phyloP scores from a whole-genome alignment of 2,329 filamentous ascomycete species.

The Hymenoscyphus fraxineus region DNA sequence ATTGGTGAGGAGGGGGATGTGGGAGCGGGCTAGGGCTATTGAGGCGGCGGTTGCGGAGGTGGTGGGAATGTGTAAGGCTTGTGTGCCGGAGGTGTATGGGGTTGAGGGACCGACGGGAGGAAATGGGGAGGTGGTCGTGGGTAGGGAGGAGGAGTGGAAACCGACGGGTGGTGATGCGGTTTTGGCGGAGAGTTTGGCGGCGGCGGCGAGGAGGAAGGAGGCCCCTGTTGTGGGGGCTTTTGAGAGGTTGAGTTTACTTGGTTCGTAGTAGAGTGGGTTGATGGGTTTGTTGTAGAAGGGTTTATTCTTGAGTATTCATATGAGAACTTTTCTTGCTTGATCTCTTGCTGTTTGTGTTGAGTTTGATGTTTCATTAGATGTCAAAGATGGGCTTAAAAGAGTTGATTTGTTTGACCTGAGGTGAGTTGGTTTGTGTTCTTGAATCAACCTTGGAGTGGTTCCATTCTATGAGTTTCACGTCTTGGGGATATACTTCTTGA shows the following conservation, averaged over 20 bases:
- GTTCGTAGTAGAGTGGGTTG: constrained; percentile 8
- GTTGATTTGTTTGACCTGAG: too few species aligned
- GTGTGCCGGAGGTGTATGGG: constrained; percentile 68
- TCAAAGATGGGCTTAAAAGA: background rate
- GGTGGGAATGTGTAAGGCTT: constrained; percentile 61
- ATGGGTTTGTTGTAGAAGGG: background rate
- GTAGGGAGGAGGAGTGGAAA: constrained; percentile 25
- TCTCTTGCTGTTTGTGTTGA: background rate
- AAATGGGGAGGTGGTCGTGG: constrained; percentile 13
- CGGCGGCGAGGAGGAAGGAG: constrained; percentile 29
- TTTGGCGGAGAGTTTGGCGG: constrained; percentile 33
- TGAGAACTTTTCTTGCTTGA: background rate
- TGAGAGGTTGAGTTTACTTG: constrained; percentile 42
- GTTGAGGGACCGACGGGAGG: constrained; percentile 11
- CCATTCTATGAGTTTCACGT: too few species aligned
- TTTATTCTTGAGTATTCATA: background rate
- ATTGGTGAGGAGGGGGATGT: constrained; percentile 76
- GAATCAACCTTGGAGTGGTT: too few species aligned
- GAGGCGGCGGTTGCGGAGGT: constrained; percentile 73
- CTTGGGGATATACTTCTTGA: too few species aligned
- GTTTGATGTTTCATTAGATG: background rate
- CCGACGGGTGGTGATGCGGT: constrained; percentile 34
- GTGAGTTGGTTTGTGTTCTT: too few species aligned
- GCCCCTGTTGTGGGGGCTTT: constrained; percentile 37
- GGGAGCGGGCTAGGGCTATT: constrained; percentile 77